Evolutionary conservation across 805 yeast species (phyloP), one percentile per base, ranked within the genome.

Genomic region (Yarrowia divulgata): DNA sequence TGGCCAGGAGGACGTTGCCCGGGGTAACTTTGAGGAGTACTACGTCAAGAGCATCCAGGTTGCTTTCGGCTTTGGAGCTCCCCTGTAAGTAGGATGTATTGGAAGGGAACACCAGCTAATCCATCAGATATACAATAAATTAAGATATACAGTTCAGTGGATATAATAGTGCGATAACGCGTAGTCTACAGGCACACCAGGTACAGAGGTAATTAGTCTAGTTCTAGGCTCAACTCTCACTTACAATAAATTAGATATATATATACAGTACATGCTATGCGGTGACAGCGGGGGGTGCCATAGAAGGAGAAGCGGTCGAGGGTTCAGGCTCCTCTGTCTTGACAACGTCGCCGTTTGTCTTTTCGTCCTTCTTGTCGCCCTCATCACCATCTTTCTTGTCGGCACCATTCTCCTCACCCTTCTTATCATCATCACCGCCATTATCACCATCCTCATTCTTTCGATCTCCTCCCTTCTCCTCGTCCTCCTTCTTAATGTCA

Each of bases 41-140:
- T 95, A 95, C 77, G 88, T 95, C 66, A 88, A 89, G 79, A 86
- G 97, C 8, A 94, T 95, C 76, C 95, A 93, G 81, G 77, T 91
- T 52, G 90, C 97, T 0, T 95, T 95, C 79, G 99, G 99, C 0
- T 93, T 91, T 78, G 98, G 98, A 18, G 91, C 95, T n/a, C 96
- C 92, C 14, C 81, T 92, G 73, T 91, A 81, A 70, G 73, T 91
- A 81, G 70, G 32, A 43, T 52, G 43, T 2, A n/a, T 23, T 6
- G 18, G 13, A 54, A 18, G 45, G 34, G 18, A 49, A 19, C 32
- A 13, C 29, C 29, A 45, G 49, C 32, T 45, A 54, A 54, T 12
- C 42, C 14, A 12, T 52, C 57, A 23, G 63, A 57, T 57, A 57
- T 37, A 57, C 60, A 54, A 54, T 54, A 54, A 54, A 54, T 54